These are phyloP conservation scores for Phragmites australis DNA, from an alignment of 176 grass and related monocot species.

Conservation along the genomic window DNA sequence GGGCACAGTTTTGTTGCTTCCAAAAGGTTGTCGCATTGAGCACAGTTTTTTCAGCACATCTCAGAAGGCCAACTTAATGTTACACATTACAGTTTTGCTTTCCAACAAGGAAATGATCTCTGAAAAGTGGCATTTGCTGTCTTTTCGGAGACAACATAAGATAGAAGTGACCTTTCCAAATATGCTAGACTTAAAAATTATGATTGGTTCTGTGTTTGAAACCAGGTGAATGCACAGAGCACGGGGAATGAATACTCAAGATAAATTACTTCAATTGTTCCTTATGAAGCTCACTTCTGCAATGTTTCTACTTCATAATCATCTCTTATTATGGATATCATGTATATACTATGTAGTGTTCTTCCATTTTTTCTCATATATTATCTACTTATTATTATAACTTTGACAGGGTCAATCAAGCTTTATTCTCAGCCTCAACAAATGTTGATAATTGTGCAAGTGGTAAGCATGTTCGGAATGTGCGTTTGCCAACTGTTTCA, in stretches of 20 bases:
- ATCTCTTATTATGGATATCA: constrained; percentile 11
- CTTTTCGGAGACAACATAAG: neutral
- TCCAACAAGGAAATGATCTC: neutral
- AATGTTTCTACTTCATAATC: constrained; percentile 23
- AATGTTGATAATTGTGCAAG: constrained; percentile 72
- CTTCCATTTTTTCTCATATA: constrained; percentile 36
- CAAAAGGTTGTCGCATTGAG: neutral
- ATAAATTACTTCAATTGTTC: neutral
- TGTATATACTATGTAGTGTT: neutral
- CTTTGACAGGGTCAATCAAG: constrained; percentile 78
- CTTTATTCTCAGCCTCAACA: constrained; percentile 69
- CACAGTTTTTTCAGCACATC: neutral
- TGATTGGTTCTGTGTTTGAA: neutral
- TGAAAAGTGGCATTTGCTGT: neutral
- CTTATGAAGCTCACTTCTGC: constrained; percentile 3
- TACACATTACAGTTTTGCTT: constrained; percentile 1
- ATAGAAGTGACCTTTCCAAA: neutral
- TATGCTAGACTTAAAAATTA: neutral
- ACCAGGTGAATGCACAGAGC: neutral
- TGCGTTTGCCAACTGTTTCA: constrained; percentile 68
- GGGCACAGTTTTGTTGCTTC: neutral
- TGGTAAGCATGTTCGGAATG: constrained; percentile 66
- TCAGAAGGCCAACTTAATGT: neutral
- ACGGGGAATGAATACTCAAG: constrained; percentile 1
- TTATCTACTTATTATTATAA: constrained; percentile 26